A percentile compares a stretch with the other conserved stretches of the same genome.
phyloP scores from a whole-genome alignment of 257 asterid genomes.

The Capsicum chinense region DNA sequence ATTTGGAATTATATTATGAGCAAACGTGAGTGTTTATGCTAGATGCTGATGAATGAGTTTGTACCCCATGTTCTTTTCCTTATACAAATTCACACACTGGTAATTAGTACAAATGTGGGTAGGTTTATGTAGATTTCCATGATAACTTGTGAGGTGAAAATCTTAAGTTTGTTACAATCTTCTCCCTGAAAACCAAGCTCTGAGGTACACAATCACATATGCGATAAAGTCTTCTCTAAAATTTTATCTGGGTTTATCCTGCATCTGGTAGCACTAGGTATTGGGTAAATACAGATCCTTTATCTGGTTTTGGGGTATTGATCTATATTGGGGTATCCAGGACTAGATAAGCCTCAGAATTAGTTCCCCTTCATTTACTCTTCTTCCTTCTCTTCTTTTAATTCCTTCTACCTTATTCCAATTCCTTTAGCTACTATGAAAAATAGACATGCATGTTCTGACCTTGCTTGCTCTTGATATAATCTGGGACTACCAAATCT shows the following conservation, averaged over 20 bases:
- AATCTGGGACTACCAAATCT: conserved; percentile 3
- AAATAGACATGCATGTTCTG: not conserved
- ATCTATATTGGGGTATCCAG: not conserved
- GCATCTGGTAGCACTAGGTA: conserved; percentile 12
- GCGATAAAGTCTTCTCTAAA: not conserved
- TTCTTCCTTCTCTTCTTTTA: conserved; percentile 9
- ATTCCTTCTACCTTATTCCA: not conserved
- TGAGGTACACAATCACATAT: not conserved
- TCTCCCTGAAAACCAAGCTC: conserved; percentile 17
- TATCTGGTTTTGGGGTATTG: conserved; percentile 16
- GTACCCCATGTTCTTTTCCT: conserved; percentile 11
- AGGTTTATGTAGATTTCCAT: not conserved
- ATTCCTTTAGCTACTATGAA: not conserved
- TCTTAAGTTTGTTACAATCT: not conserved
- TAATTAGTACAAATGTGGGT: conserved; percentile 1
- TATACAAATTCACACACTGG: not conserved
- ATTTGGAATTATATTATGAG: not conserved
- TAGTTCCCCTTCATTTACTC: not conserved
- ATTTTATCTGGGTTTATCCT: not conserved
- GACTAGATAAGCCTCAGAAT: not conserved
- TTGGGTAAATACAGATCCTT: not conserved
- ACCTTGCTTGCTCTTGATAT: conserved; percentile 8
- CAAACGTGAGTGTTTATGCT: not conserved
- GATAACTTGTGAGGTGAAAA: conserved; percentile 14
- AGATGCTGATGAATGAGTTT: conserved; percentile 10